Base-by-base conservation (phyloP, 73 alveolate genomes). In the Paramecium caudatum region DNA sequence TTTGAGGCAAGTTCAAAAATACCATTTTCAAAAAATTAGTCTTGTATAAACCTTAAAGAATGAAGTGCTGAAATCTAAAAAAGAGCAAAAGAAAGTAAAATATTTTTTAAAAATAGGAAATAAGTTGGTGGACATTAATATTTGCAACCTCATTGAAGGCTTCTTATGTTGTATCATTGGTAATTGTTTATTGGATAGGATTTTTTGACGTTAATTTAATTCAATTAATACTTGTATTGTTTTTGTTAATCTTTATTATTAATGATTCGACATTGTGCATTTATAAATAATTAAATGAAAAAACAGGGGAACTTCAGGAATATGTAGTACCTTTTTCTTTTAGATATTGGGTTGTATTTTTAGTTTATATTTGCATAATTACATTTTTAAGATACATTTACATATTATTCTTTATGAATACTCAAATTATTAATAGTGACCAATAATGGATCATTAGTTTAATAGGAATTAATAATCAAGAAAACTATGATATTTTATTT, bases 251-350 rank as follows among this genome's bases (percentile, higher is more conserved):
- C 9, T 74, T 74, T 43, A 19, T 74, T 19, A 74, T 74, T 16
- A 74, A 74, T 19, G 88, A 74, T 45, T 41, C 69, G 13, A 74
- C 88, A 1, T 25, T 41, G 7, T 39, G 69, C 5, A 45, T 19
- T 10, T 74, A 74, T 47, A 74, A 74, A 43, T 21, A 37, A n/a
- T 41, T 21, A 37, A 74, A 45, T 41, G 47, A 74, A 0, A 17
- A 45, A 34, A 74, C 21, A n/a, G n/a, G n/a, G 10, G 88, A 43
- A 37, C n/a, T 23, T 74, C 27, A 34, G 17, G 83, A 65, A 65
- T 65, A 65, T 32, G 88, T 45, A 21, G 88, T 74, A 17, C 88
- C 88, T 0, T 74, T 74, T 47, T 30, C 88, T 7, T 74, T 74
- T 45, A 74, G 43, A 74, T 74, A 74, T 74, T 74, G 88, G 88